Base-by-base conservation (phyloP, 1,139 yeast species). In the Lodderomyces oxycetoniae region DNA sequence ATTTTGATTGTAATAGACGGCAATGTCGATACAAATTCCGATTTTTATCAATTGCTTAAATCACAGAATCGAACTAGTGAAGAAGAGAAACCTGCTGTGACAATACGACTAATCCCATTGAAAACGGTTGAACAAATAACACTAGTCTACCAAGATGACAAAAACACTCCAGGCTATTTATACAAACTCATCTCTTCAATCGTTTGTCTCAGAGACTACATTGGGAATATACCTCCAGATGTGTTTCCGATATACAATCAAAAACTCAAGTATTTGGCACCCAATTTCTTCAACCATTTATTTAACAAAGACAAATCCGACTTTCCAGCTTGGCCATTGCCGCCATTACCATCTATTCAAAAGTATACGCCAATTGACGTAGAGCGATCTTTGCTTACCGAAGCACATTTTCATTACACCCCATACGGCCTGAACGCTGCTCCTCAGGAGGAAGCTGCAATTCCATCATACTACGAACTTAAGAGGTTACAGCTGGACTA, bases 201-300 rank as follows among this genome's bases (percentile, higher is more conserved):
- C 11, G 96, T 88, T 3, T 87, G 89, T 30, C 59, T 87, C 35
- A 64, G 96, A 47, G 94, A 83, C 46, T 72, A 79, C 41, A 87
- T 84, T n/a, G 97, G 97, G 4, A 71, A 75, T 29, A 56, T 89
- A 30, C 94, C 96, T 2, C 82, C 87, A 0, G 94, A 82, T 47
- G 60, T 87, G 33, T 70, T 83, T 50, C 89, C 93, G 7, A 76
- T 85, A 11, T 86, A 82, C 53, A 67, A 77, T 30, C 83, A 80
- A 44, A 74, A 80, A 37, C 63, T 88, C 43, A 66, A 67, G 7
- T 84, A 79, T 45, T 64, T 89, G 33, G 59, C 68, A 1, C 70
- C 68, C 19, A 58, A 53, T 20, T 88, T 91, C 77, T 63, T 83
- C 32, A 69, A 68, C 32, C 50, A 57, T 4, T 53, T 65, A 26